These are phyloP conservation scores for Rhododendron ferrugineum DNA, from an alignment of 148 eudicot species.

Conservation along the genomic window DNA sequence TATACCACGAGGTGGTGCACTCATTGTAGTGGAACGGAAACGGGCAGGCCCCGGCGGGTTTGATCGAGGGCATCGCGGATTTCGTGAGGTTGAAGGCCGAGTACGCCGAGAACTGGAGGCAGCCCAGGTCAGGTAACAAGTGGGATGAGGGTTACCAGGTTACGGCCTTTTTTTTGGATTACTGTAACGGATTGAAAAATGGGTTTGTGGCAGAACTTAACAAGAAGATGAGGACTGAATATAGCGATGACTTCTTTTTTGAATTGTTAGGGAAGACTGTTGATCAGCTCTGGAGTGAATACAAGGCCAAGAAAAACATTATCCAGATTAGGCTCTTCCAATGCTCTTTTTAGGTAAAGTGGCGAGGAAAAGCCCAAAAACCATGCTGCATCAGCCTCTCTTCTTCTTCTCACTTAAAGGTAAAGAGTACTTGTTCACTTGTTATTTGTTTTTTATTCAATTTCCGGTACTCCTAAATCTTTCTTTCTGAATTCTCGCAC, in stretches of 20 bases:
- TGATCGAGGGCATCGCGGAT: slow-evolving; percentile 25
- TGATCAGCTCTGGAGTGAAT: slow-evolving; percentile 22
- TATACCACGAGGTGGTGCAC: slow-evolving; percentile 26
- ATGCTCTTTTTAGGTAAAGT: no score
- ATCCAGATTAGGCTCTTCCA: no score
- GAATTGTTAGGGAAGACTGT: slow-evolving; percentile 29
- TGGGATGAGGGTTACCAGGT: slow-evolving; percentile 20
- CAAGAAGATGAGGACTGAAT: slow-evolving; percentile 25
- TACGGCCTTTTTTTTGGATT: slow-evolving; percentile 11
- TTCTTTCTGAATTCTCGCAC: no score
- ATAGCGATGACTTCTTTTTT: slow-evolving; percentile 10
- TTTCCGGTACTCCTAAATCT: no score
- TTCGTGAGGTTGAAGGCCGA: slow-evolving; percentile 20
- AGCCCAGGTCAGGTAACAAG: slow-evolving; percentile 7
- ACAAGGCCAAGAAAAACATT: slow-evolving; percentile 16
- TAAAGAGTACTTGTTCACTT: no score
- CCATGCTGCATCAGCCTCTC: no score
- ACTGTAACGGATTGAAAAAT: slow-evolving; percentile 14
- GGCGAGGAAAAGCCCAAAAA: no score
- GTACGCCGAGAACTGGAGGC: neutral
- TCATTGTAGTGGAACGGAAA: slow-evolving; percentile 21
- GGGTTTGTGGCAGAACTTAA: slow-evolving; percentile 24
- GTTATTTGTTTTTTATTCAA: no score
- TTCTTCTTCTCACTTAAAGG: no score
- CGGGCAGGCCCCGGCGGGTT: neutral